Percentiles rank a stretch among this genome's conserved stretches.
Conservation (phyloP, 805 yeast species). For the Komagataella populi region DNA sequence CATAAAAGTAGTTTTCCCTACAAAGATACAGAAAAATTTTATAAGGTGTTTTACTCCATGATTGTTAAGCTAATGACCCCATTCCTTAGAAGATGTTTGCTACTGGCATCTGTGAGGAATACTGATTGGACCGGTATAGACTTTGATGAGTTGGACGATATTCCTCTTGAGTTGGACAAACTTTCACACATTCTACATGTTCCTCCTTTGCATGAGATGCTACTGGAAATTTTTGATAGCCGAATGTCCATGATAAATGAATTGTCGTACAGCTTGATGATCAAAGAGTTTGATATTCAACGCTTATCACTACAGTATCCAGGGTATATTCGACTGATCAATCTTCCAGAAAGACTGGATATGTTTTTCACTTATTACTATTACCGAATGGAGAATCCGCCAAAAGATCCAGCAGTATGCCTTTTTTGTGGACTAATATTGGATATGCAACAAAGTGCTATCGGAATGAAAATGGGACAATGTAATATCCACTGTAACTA, state of each 20-base stretch:
- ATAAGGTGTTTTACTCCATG: conserved; percentile 29
- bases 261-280: not conserved
- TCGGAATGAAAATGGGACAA: conserved; percentile 51
- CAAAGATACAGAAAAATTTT: conserved; percentile 1
- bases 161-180: conserved; percentile 36
- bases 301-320: conserved; percentile 38
- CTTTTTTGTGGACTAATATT: conserved; percentile 64
- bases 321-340: conserved; percentile 43
- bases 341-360: conserved; percentile 56
- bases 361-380: conserved; percentile 49
- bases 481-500: conserved; percentile 60
- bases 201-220: conserved; percentile 33
- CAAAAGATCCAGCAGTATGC: conserved; percentile 75
- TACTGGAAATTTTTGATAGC: conserved; percentile 8
- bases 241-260: not conserved
- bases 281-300: not conserved
- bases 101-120: conserved; percentile 39
- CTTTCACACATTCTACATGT: conserved; percentile 36
- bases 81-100: conserved; percentile 48
- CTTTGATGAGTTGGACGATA: conserved; percentile 9
- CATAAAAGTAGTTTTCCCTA: not conserved
- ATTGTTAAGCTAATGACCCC: conserved; percentile 45
- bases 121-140: conserved; percentile 27
- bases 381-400: conserved; percentile 28
- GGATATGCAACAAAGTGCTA: conserved; percentile 48